Percentiles rank a stretch among this genome's conserved stretches.
Conservation (phyloP, 352 stramenopile genomes). For the Discostella stelligera region DNA sequence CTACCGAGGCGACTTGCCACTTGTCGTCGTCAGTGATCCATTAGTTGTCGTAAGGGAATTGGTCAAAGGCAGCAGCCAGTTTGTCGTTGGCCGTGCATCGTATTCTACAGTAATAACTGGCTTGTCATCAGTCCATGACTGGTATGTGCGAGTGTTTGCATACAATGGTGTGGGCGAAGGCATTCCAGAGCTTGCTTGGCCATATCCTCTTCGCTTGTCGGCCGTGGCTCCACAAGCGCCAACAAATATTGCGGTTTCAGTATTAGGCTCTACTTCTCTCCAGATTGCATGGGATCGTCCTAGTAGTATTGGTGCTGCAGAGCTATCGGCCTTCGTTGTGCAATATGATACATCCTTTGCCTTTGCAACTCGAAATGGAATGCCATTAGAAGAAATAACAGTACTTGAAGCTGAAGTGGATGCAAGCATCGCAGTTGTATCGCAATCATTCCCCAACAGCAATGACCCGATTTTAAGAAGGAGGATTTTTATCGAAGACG, state of each 20-base stretch:
- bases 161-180: constrained; percentile 85
- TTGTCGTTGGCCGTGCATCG: constrained; percentile 56
- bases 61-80: constrained; percentile 64
- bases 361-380: constrained; percentile 54
- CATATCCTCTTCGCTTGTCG: constrained; percentile 48
- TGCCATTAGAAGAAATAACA: constrained; percentile 34
- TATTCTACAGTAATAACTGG: constrained; percentile 81
- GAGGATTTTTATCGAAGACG: constrained; percentile 51
- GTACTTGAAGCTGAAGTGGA: constrained; percentile 45
- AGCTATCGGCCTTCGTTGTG: constrained; percentile 76
- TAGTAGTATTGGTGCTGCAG: constrained; percentile 62
- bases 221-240: constrained; percentile 52
- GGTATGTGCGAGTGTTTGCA: constrained; percentile 89
- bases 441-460: constrained; percentile 47
- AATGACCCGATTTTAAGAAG: constrained; percentile 53
- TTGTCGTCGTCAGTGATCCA: constrained; percentile 48
- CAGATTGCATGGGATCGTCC: constrained; percentile 70
- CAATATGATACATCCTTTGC: constrained; percentile 89
- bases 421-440: constrained; percentile 49
- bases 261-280: constrained; percentile 57
- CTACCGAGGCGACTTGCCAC: constrained; percentile 70
- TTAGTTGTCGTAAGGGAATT: constrained; percentile 57
- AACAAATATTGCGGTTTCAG: constrained; percentile 44
- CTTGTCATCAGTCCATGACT: constrained; percentile 79
- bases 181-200: constrained; percentile 30